Evolutionary conservation across 2,329 filamentous ascomycete species (phyloP), one percentile per base, ranked within the genome.

Genomic region (Metarhizium sp.): DNA sequence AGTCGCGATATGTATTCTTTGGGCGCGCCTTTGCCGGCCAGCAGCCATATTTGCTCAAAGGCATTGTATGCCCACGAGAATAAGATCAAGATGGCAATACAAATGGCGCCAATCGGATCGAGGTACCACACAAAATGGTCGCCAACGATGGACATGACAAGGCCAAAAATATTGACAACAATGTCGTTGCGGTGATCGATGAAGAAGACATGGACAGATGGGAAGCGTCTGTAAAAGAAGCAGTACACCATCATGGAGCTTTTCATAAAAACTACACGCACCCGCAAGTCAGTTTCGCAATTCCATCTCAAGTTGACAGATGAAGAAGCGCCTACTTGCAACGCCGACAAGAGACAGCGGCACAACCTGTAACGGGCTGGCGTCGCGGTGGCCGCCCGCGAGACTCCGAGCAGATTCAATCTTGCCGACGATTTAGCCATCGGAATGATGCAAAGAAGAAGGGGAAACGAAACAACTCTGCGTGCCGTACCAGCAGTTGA

Each of bases 1-100:
- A 81, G 69, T 68, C 80, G 80, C 55, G 77, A 75, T 58, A 81
- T 71, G 60, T 78, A 81, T 54, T 79, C 77, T 20, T 74, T 74
- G 2, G 80, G 79, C n/a, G 82, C 82, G 2, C 79, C 75, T 59
- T 82, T 83, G 54, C 82, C 81, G 1, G 84, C 81, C 5, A 85
- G 73, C 29, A 84, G 73, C 73, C 78, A 81, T 14, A 85, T 78
- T 59, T 85, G 80, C 59, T 84, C 81, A 55, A 79, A 80, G 4
- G 81, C 81, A 50, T 84, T 84, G 53, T 76, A 67, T 11, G 78
- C 74, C 81, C 81, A 85, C 20, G 81, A 84, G 62, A 78, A 77
- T 57, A 84, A 75, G 60, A 85, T 83, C 59, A 84, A 73, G 36
- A 84, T 67, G 6, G 79, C 82, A 54, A 85, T 83, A 53, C 78